Evolutionary conservation across 768 basidiomycete species (phyloP).

Genomic region (Suillus plorans): DNA sequence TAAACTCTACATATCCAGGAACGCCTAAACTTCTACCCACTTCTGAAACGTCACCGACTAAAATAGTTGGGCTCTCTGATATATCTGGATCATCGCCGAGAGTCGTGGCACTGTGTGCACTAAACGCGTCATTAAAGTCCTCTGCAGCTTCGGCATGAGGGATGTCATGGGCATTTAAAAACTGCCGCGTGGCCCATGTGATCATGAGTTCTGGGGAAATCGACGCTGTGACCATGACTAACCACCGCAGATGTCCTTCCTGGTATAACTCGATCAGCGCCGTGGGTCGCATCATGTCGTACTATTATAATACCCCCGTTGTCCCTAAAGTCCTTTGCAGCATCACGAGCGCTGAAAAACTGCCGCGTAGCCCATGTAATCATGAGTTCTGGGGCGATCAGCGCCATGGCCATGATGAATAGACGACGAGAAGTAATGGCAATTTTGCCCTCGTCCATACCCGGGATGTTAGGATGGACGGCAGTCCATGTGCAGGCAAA

Average conservation of each 20-base stretch:
- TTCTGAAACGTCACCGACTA: not conserved
- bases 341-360: conserved; percentile 12
- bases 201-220: conserved; percentile 24
- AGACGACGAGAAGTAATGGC: conserved; percentile 1
- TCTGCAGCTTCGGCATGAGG: conserved; percentile 3
- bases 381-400: conserved; percentile 25
- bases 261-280: not conserved
- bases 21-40: not conserved
- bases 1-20: not conserved
- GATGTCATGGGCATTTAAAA: too few relatives aligned
- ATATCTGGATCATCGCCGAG: not conserved
- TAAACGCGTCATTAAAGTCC: not conserved
- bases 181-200: conserved; percentile 20
- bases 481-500: not conserved
- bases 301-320: too few relatives aligned
- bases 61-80: not conserved
- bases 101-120: not conserved
- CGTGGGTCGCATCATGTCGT: too few relatives aligned
- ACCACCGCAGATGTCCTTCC: too few relatives aligned
- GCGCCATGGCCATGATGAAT: conserved; percentile 13
- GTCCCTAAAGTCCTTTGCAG: not conserved
- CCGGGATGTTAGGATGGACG: not conserved
- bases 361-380: conserved; percentile 20
- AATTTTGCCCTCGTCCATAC: not conserved
- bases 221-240: conserved; percentile 15